Evolutionary conservation across 257 asterid genomes (phyloP).

Genomic region (Scutellaria minor): DNA sequence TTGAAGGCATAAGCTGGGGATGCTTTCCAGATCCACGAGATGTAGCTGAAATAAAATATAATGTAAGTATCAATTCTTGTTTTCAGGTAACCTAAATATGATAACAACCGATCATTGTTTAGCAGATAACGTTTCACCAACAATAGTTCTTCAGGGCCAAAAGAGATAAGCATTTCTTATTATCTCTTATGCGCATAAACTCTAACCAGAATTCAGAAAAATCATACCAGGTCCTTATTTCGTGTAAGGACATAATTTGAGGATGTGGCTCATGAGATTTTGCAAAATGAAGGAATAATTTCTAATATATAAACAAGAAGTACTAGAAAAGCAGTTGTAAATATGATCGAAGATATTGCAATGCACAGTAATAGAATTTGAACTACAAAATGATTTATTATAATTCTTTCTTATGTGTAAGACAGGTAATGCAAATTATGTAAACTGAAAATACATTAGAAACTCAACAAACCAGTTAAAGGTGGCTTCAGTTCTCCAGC

Average conservation of each 20-base stretch:
- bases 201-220: not conserved
- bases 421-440: slow-evolving; percentile 25
- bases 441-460: not conserved
- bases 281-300: not conserved
- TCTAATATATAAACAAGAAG: not conserved
- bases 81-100: not conserved
- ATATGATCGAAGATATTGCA: not conserved
- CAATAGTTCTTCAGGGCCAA: not conserved
- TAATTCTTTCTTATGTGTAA: slow-evolving; percentile 1
- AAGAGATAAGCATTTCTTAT: not conserved
- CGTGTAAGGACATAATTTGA: slow-evolving; percentile 5
- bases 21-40: slow-evolving; percentile 99
- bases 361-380: not conserved
- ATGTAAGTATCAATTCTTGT: slow-evolving; percentile 23
- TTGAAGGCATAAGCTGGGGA: slow-evolving; percentile 94
- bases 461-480: slow-evolving; percentile 68
- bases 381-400: not conserved
- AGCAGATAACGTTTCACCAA: not conserved
- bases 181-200: not conserved
- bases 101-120: not conserved
- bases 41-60: slow-evolving; percentile 60
- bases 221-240: not conserved
- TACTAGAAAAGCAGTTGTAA: not conserved
- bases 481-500: slow-evolving; percentile 99
- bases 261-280: not conserved